Evolutionary conservation across 2,329 filamentous ascomycete species (phyloP), one percentile per base, ranked within the genome.

Genomic region (Claviceps spartinae): DNA sequence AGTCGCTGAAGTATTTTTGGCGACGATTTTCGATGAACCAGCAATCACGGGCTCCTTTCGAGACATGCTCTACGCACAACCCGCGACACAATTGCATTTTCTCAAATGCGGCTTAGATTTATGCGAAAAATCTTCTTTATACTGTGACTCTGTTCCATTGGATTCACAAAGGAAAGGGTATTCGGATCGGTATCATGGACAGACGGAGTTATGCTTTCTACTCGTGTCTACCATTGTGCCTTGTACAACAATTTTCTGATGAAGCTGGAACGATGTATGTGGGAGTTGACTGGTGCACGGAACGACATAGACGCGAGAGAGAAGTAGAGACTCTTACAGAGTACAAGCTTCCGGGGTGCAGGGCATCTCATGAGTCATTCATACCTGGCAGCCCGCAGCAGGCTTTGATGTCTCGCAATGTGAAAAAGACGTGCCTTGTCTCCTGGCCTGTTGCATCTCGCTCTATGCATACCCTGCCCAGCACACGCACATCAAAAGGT

Each of bases 401-500:
- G 18, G 24, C 13, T 20, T 18, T 36, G n/a, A n/a, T 3, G 18
- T 24, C 40, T 37, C 13, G 24, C 7, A 9, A 16, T 36, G 8
- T 11, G 5, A 16, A 45, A 16, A 18, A 43, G 48, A 42, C 5
- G 9, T 38, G 41, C 5, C 5, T 45, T 40, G 41, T 46, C 13
- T 37, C 36, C n/a, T 47, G 42, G 46, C 20, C 45, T 24, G 44
- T 40, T 44, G 38, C 30, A 42, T 58, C 57, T 58, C 60, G 59
- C 16, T 69, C 67, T 68, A 70, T 63, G 62, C 71, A 67, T 62
- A 69, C 63, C 63, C 59, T 61, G 68, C 60, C 60, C 66, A 66
- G 63, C 62, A 69, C 66, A 72, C 66, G 69, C 66, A 72, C 67
- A 64, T 63, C 59, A 72, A 74, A 74, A 72, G 65, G 62, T 72